A percentile compares a stretch with the other conserved stretches of the same genome.
phyloP scores from a whole-genome alignment of 192 early-diverging fungal genomes.

The Entomortierella beljakovae region DNA sequence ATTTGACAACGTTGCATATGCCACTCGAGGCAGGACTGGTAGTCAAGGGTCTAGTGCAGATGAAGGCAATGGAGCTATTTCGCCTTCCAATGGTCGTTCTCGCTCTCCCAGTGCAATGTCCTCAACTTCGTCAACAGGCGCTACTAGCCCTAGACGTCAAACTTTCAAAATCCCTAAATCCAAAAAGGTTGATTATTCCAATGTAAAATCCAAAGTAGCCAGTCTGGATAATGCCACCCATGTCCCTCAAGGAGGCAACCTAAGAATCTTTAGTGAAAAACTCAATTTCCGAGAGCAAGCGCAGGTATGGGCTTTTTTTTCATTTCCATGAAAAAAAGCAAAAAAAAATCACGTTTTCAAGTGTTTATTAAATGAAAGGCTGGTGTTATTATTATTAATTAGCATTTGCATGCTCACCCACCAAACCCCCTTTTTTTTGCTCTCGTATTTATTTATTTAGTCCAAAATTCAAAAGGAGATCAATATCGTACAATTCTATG shows the following conservation, averaged over 20 bases:
- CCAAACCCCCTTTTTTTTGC: constrained; percentile 7
- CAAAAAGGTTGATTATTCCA: constrained; percentile 50
- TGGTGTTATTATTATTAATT: neutral
- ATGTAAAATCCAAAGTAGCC: constrained; percentile 54
- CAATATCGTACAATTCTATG: constrained; percentile 38
- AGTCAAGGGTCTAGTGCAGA: constrained; percentile 13
- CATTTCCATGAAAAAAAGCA: neutral
- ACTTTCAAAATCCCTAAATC: constrained; percentile 45
- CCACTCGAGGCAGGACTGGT: constrained; percentile 8
- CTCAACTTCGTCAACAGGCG: constrained; percentile 22
- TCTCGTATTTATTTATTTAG: constrained; percentile 1
- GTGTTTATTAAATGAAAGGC: neutral
- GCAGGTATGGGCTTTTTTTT: constrained; percentile 27
- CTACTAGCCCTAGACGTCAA: constrained; percentile 17
- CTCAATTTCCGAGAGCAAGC: constrained; percentile 31
- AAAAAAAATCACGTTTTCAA: neutral
- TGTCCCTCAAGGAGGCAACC: constrained; percentile 54
- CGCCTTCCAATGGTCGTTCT: constrained; percentile 10
- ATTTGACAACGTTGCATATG: constrained; percentile 50
- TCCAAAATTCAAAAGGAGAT: constrained; percentile 54
- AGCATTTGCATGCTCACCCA: constrained; percentile 1
- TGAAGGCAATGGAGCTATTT: constrained; percentile 2
- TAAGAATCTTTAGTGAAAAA: constrained; percentile 53
- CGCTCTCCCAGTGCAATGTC: constrained; percentile 20
- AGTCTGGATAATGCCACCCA: constrained; percentile 62